These are phyloP conservation scores for Fraxinus americana DNA, from an alignment of 257 asterid genomes.

Conservation along the genomic window DNA sequence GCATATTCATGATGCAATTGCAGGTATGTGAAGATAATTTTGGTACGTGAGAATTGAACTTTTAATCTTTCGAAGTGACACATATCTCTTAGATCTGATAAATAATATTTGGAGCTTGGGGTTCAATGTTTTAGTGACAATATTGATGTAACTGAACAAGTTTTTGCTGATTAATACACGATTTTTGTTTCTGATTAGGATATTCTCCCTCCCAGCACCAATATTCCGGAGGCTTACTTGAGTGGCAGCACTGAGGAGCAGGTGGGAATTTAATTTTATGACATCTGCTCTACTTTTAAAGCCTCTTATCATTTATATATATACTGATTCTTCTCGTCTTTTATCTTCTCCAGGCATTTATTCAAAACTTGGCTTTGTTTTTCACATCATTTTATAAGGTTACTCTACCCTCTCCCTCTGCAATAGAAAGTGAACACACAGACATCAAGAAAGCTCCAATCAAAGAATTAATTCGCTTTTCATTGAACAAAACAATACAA, in stretches of 20 bases:
- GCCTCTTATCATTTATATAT: background rate
- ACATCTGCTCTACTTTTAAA: background rate
- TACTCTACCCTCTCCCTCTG: slow-evolving; percentile 14
- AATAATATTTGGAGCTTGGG: background rate
- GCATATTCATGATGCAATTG: slow-evolving; percentile 75
- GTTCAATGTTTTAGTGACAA: slow-evolving; percentile 7
- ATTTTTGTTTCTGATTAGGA: slow-evolving; percentile 40
- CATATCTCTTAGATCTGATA: background rate
- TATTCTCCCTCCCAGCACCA: slow-evolving; percentile 69
- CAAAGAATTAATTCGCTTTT: slow-evolving; percentile 9
- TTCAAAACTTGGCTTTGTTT: slow-evolving; percentile 92
- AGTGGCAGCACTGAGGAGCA: slow-evolving; percentile 88
- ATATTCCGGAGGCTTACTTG: slow-evolving; percentile 77
- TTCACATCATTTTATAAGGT: slow-evolving; percentile 96
- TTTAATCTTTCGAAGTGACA: background rate
- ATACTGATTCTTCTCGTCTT: slow-evolving; percentile 16
- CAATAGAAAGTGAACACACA: slow-evolving; percentile 7
- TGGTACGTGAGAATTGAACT: background rate
- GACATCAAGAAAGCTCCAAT: background rate
- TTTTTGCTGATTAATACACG: slow-evolving; percentile 23
- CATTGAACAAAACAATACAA: slow-evolving; percentile 1
- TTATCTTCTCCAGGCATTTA: slow-evolving; percentile 68
- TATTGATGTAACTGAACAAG: slow-evolving; percentile 4
- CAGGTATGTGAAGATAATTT: slow-evolving; percentile 57
- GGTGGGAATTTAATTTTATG: slow-evolving; percentile 44